A percentile compares a stretch with the other conserved stretches of the same genome.
These are phyloP conservation scores for Arxiozyma bovina DNA, from an alignment of 1,139 yeast genomes.

Conservation along the genomic window DNA sequence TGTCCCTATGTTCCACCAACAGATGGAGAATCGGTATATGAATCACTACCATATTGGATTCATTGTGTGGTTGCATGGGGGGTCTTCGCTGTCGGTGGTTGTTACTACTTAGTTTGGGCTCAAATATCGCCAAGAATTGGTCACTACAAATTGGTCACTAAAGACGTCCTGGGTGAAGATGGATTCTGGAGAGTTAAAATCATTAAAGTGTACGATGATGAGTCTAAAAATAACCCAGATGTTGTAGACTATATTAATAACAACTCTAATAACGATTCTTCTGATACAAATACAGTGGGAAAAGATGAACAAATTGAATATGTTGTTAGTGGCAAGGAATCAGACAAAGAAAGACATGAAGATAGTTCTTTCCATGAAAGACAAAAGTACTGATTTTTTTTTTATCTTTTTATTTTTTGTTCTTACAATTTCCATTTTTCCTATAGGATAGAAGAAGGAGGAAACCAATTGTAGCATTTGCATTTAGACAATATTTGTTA, in stretches of 20 bases:
- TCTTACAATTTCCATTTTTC: too few relatives aligned
- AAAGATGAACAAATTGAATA: constrained; percentile 6
- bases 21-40: constrained; percentile 57
- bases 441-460: background rate
- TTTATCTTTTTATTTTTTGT: too few relatives aligned
- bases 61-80: constrained; percentile 83
- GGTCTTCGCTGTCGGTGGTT: constrained; percentile 59
- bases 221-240: constrained; percentile 12
- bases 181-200: constrained; percentile 71
- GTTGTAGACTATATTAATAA: constrained; percentile 8
- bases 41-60: constrained; percentile 62
- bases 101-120: constrained; percentile 67
- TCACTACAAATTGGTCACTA: constrained; percentile 49
- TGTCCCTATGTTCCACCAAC: constrained; percentile 81
- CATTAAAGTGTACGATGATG: constrained; percentile 32
- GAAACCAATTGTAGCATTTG: background rate
- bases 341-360: background rate
- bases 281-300: background rate
- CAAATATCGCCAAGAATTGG: constrained; percentile 49
- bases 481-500: too few relatives aligned
- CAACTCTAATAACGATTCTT: background rate
- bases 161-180: constrained; percentile 54
- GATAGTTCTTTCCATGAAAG: constrained; percentile 4
- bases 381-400: background rate
- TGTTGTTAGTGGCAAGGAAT: constrained; percentile 5